Evolutionary conservation across 2,329 filamentous ascomycete species (phyloP).

Genomic region (Hymenoscyphus infarciens): DNA sequence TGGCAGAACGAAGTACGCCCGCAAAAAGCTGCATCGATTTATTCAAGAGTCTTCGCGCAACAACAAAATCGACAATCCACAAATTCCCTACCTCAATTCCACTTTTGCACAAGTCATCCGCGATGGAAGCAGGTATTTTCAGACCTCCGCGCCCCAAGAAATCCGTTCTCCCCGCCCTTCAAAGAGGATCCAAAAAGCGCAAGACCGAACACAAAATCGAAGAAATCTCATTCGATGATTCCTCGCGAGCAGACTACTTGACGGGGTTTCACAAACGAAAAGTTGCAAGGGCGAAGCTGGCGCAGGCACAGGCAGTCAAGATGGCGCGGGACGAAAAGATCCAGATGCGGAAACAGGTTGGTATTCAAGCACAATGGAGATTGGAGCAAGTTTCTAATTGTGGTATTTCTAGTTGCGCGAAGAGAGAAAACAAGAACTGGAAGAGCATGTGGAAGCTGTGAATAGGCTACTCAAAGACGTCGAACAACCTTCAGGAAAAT

Average conservation of each 20-base stretch:
- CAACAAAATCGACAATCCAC: not conserved
- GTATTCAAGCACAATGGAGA: constrained; percentile 19
- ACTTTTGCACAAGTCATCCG: not conserved
- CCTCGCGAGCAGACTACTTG: constrained; percentile 78
- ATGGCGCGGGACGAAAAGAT: constrained; percentile 75
- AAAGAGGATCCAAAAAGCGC: constrained; percentile 56
- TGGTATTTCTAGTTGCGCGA: constrained; percentile 66
- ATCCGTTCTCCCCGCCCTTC: constrained; percentile 49
- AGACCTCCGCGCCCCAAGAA: constrained; percentile 58
- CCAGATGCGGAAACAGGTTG: constrained; percentile 70
- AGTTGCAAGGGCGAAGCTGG: constrained; percentile 75
- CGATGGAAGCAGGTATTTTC: constrained; percentile 41
- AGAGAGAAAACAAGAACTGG: constrained; percentile 75
- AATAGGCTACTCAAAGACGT: constrained; percentile 48
- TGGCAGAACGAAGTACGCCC: no score
- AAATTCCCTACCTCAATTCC: constrained; percentile 3
- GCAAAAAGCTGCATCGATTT: no score
- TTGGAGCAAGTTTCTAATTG: constrained; percentile 12
- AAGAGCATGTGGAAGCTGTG: constrained; percentile 76
- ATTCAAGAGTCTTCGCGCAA: no score
- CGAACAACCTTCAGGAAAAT: constrained; percentile 40
- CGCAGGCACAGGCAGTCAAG: constrained; percentile 76
- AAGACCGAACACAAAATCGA: constrained; percentile 58
- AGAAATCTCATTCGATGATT: constrained; percentile 80
- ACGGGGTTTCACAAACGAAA: constrained; percentile 98